Evolutionary conservation across 2,329 filamentous ascomycete species (phyloP), one percentile per base, ranked within the genome.

Genomic region (Xylogone sp.): DNA sequence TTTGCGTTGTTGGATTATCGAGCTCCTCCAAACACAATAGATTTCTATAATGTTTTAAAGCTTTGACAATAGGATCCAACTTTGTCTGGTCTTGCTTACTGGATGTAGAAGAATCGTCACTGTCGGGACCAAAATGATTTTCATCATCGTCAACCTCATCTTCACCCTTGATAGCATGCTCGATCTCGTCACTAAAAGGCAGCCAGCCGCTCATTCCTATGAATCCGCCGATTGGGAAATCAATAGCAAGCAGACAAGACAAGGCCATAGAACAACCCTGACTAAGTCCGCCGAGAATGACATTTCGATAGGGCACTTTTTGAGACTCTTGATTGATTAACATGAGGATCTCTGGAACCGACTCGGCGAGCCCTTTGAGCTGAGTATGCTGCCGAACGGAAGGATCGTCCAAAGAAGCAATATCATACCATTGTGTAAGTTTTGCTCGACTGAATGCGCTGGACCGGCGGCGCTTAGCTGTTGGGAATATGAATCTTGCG

Each of bases 371-470:
- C 0, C 77, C 77, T 2, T 71, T 61, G 1, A 74, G 43, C 59
- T 80, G 75, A 9, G 70, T 55, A 4, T 78, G 64, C 43, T 66
- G 65, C 39, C 70, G 66, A n/a, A 71, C 59, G 1, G 65, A 64
- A 0, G 70, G 75, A 34, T 75, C 65, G 0, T 66, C 55, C 0
- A 77, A 60, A 1, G 67, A 68, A 18, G 68, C 73, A 9, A 73
- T 68, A 56, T 81, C 72, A 54, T 78, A 80, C 76, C 78, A 82
- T 58, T 78, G 74, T 8, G 74, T 72, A 34, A 79, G 69, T 10
- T 67, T 63, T 0, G 68, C 64, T 2, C 71, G 68, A 27, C 24
- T 5, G 10, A 6, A 27, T 6, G 24, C 24, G 10, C 24, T 27
- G 46, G 77, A 71, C 9, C 74, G 71, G 0, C 74, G 68, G 12